These are phyloP conservation scores for Didymellaceae sp. DNA, from an alignment of 2,329 filamentous ascomycete genomes.

Conservation along the genomic window DNA sequence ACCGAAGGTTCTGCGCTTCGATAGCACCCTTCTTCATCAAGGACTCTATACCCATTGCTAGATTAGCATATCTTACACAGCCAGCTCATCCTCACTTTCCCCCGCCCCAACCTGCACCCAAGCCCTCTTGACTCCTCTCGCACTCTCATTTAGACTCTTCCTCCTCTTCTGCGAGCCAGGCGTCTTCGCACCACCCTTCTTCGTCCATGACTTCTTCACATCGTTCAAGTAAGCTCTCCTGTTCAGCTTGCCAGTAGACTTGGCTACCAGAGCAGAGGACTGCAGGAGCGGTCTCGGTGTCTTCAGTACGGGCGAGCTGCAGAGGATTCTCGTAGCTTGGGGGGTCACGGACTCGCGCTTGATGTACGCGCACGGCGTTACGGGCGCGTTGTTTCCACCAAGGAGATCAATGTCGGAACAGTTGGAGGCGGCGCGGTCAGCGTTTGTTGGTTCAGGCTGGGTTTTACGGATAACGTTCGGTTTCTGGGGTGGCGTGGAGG, in stretches of 20 bases:
- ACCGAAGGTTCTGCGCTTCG: too few relatives aligned
- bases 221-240: slow-evolving; percentile 23
- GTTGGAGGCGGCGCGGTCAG: slow-evolving; percentile 14
- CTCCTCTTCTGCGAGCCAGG: slow-evolving; percentile 10
- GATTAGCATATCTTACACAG: slow-evolving; percentile 7
- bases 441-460: background rate
- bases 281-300: slow-evolving; percentile 19
- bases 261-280: slow-evolving; percentile 1
- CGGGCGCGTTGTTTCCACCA: slow-evolving; percentile 5
- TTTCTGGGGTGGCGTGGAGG: slow-evolving; percentile 2
- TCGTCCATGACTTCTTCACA: slow-evolving; percentile 35
- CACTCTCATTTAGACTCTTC: slow-evolving; percentile 8
- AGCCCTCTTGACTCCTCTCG: slow-evolving; percentile 11
- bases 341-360: slow-evolving; percentile 34
- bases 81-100: slow-evolving; percentile 40
- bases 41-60: too few relatives aligned
- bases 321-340: slow-evolving; percentile 19
- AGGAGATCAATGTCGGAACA: slow-evolving; percentile 14
- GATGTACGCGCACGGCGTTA: slow-evolving; percentile 21
- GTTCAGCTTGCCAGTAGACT: slow-evolving; percentile 2
- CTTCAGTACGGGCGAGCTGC: slow-evolving; percentile 17
- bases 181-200: slow-evolving; percentile 7
- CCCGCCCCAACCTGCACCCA: slow-evolving; percentile 17
- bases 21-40: too few relatives aligned
- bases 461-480: background rate